Evolutionary conservation across 1,284 basidiomycete species (phyloP).

Genomic region (Trichosporon asahii): DNA sequence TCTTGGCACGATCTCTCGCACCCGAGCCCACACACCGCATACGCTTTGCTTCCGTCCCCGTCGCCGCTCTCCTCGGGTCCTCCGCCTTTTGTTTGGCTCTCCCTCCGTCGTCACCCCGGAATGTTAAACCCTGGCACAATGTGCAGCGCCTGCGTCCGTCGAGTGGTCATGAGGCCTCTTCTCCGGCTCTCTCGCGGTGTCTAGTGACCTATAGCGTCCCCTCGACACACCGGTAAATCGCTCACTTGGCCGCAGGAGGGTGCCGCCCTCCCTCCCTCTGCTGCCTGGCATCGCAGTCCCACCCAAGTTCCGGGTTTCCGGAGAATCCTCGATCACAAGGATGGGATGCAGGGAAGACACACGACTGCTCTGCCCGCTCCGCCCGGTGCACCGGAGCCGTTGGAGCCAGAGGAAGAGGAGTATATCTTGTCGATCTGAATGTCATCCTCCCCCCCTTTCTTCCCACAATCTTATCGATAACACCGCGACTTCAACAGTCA

Average conservation of each 20-base stretch:
- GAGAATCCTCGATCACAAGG: too few species aligned
- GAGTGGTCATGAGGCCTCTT: not conserved
- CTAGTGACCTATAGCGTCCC: not conserved
- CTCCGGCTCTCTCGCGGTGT: not conserved
- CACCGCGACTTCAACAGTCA: not conserved
- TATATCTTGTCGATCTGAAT: not conserved
- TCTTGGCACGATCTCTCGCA: not conserved
- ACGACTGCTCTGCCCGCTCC: too few species aligned
- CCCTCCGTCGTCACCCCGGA: not conserved
- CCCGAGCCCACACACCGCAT: not conserved
- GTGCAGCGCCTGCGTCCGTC: not conserved
- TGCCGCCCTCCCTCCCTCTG: too few species aligned
- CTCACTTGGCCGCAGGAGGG: too few species aligned
- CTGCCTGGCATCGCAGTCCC: not conserved
- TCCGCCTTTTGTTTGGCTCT: not conserved
- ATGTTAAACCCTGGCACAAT: not conserved
- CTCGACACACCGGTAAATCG: not conserved
- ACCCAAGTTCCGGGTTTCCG: not conserved
- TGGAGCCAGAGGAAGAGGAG: not conserved
- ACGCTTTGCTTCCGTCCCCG: not conserved
- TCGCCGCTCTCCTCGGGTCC: not conserved
- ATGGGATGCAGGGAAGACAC: too few species aligned
- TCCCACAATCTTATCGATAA: constrained; percentile 6
- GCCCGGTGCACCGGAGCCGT: too few species aligned
- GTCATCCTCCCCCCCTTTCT: not conserved